Evolutionary conservation across 2,329 filamentous ascomycete species (phyloP), one percentile per base, ranked within the genome.

Genomic region (Tricladium varicosporioides): DNA sequence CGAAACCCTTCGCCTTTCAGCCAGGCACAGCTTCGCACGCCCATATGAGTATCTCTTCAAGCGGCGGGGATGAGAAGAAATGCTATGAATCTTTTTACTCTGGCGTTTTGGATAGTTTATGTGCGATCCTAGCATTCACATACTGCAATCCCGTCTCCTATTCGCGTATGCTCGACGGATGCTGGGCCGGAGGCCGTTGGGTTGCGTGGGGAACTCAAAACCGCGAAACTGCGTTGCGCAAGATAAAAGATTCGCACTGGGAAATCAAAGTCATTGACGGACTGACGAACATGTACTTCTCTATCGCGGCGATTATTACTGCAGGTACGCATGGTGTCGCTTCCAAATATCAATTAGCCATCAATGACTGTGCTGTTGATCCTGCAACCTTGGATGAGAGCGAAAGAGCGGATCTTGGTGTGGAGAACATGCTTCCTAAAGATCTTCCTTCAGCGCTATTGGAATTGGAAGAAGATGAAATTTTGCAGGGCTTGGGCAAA

Each of bases 141-240:
- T 82, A 90, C 65, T 80, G 85, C 36, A 83, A 84, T 61, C 77
- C 81, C 1, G 77, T 78, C 0, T 90, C 86, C 70, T 94, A 94
- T 70, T 81, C 82, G 36, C 81, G 90, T 4, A 78, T 89, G 10
- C 72, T 74, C 1, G 85, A 91, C 53, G 81, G 89, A n/a, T 76
- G 76, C 57, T 94, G 89, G 90, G 82, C 88, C 0, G 89, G 89
- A n/a, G 89, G 89, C 0, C 82, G 85, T 7, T 92, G 87, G 85
- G 81, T 92, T 0, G 76, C 86, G 0, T 95, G 89, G 90, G 91
- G 91, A 11, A 88, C 84, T 4, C 86, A 94, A 72, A 94, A 94
- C 70, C 84, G 88, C 15, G 89, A 93, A 74, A 78, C 84, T 4
- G 87, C 90, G 0, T 75, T 95, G 9, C 81, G 90, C 11, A 86